These are phyloP conservation scores for Acacia concinna DNA, from an alignment of 331 rosid species.

Conservation along the genomic window DNA sequence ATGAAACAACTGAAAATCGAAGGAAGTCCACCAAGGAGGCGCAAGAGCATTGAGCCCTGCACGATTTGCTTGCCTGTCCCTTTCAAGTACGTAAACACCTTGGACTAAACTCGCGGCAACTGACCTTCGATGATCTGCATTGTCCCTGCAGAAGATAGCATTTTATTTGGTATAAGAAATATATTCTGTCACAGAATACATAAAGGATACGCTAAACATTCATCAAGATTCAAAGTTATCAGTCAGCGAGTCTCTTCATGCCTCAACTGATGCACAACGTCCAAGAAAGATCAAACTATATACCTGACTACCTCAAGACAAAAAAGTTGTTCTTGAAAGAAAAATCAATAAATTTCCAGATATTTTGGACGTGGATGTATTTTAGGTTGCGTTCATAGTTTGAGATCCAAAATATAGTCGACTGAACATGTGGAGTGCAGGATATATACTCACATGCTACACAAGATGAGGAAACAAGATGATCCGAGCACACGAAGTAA, in stretches of 20 bases:
- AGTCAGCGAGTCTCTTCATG: slow-evolving; percentile 12
- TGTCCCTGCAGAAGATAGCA: slow-evolving; percentile 53
- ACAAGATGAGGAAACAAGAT: background rate
- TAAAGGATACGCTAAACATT: background rate
- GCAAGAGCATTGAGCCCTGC: slow-evolving; percentile 65
- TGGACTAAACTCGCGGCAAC: slow-evolving; percentile 93
- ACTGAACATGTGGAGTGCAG: background rate
- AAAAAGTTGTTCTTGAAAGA: background rate
- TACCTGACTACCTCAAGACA: background rate
- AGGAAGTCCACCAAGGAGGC: slow-evolving; percentile 87
- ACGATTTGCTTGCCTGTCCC: slow-evolving; percentile 79
- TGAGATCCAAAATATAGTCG: background rate
- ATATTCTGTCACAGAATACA: background rate
- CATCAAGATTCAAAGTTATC: background rate
- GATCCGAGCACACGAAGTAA: background rate
- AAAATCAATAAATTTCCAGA: background rate
- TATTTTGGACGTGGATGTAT: background rate
- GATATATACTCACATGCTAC: background rate
- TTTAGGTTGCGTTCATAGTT: background rate
- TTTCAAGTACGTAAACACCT: slow-evolving; percentile 78
- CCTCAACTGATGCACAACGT: background rate
- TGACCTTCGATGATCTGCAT: slow-evolving; percentile 62
- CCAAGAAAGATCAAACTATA: background rate
- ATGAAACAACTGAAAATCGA: slow-evolving; percentile 68
- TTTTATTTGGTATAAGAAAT: background rate